Base-by-base conservation (phyloP, 805 yeast species). In the Ogataea ramenticola region DNA sequence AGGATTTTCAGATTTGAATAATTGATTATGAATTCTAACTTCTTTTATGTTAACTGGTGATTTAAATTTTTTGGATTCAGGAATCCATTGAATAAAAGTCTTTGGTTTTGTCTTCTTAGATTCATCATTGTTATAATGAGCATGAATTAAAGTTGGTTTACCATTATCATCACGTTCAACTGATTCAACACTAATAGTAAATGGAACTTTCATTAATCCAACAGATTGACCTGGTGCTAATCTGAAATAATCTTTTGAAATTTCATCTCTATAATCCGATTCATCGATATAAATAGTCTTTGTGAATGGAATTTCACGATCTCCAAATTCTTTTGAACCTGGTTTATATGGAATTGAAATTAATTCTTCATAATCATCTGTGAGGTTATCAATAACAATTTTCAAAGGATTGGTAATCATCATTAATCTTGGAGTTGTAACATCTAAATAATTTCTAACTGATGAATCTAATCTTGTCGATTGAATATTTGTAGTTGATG, bases 81-180 rank as follows among this genome's bases (percentile, higher is more conserved):
- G 95, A 42, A 93, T 81, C 99, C 99, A 93, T 68, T 93, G 99
- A 58, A 93, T 89, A 61, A 73, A 93, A 10, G 99, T 90, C 77
- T 91, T 93, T 59, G 99, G 99, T 61, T 86, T 88, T 63, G 72
- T 76, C 51, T 70, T 70, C 44, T 67, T 68, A 15, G 61, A 60
- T 19, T 70, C 63, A 44, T 77, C 86, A 49, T 78, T 79, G 59
- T 89, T 86, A 59, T 91, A 93, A 55, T 82, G 77, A 41, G 85
- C 96, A 53, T 82, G 81, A 46, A 93, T 77, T 65, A 77, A 79
- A 19, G 70, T 69, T 43, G 90, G 77, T 40, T 76, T 70, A 19
- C 96, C 96, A 15, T 65, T 50, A 0, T 62, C 53, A 53, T 82
- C 82, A 55, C 71, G 79, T 50, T 82, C 87, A 45, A 80, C 75